These are phyloP conservation scores for Selaginella moellendorffii DNA, from an alignment of 75 land plant species.

Conservation along the genomic window DNA sequence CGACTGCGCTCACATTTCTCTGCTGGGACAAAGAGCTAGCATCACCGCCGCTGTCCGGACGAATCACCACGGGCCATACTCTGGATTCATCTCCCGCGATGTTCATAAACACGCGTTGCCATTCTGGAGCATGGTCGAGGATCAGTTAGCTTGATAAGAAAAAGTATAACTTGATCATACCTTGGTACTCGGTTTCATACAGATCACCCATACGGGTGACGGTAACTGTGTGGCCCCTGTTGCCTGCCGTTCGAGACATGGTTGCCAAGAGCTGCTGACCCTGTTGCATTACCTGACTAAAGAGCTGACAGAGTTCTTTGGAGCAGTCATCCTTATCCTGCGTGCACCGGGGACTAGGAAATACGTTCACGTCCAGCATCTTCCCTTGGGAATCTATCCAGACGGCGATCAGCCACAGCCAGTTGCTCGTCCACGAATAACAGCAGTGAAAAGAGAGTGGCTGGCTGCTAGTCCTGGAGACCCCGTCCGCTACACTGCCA, in stretches of 20 bases:
- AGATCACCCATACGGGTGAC: constrained; percentile 79
- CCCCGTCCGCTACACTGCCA: background rate
- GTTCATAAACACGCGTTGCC: constrained; percentile 75
- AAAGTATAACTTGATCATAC: constrained; percentile 23
- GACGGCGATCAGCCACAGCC: constrained; percentile 2
- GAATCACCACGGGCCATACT: constrained; percentile 83
- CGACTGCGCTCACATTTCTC: constrained; percentile 23
- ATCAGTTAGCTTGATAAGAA: no score
- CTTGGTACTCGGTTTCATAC: constrained; percentile 89
- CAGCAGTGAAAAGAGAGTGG: constrained; percentile 15
- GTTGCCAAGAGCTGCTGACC: constrained; percentile 63
- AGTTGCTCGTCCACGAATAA: constrained; percentile 1
- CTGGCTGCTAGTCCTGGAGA: constrained; percentile 16
- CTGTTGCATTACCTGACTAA: constrained; percentile 74
- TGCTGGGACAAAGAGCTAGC: constrained; percentile 33
- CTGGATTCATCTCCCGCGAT: constrained; percentile 69
- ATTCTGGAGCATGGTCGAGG: no score
- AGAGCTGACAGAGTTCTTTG: constrained; percentile 45
- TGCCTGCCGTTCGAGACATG: constrained; percentile 35
- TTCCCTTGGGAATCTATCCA: background rate
- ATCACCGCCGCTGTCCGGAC: constrained; percentile 35
- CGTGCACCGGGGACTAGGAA: constrained; percentile 68
- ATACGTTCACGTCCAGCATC: constrained; percentile 2
- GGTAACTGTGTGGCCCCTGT: constrained; percentile 48
- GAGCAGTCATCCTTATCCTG: constrained; percentile 45